phyloP scores from a whole-genome alignment of 2,329 filamentous ascomycete genomes.

The Fusarium vanettenii region DNA sequence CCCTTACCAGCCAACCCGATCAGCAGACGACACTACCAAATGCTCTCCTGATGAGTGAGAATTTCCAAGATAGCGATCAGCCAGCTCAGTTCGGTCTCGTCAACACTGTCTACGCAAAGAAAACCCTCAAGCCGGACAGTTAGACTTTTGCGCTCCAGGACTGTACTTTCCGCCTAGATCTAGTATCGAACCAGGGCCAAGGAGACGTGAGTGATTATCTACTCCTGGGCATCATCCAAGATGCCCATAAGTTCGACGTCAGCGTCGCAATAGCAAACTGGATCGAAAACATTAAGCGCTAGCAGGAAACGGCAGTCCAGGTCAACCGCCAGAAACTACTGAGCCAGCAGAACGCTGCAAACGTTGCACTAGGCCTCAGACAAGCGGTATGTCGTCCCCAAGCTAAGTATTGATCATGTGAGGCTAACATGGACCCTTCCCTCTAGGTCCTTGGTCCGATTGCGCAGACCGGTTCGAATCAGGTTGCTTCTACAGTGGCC shows the following conservation, averaged over 20 bases:
- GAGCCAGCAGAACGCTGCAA: background rate
- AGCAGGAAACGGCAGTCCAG: background rate
- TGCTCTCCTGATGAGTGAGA: background rate
- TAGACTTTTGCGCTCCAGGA: conserved; percentile 1
- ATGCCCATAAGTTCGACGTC: background rate
- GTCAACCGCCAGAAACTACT: background rate
- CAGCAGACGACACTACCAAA: background rate
- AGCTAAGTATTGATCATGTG: background rate
- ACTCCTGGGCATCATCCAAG: background rate
- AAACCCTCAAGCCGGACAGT: background rate
- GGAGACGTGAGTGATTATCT: conserved; percentile 7
- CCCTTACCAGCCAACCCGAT: background rate
- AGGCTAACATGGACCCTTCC: background rate
- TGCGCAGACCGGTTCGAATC: background rate
- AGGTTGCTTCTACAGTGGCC: background rate
- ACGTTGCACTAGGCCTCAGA: background rate
- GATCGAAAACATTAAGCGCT: background rate
- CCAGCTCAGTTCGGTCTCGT: background rate
- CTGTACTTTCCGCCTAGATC: background rate
- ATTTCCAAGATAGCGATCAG: background rate
- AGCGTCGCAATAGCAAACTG: background rate
- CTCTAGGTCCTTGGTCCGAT: background rate
- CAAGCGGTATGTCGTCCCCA: background rate
- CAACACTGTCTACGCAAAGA: background rate
- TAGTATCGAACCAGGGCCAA: background rate